Percentiles rank a stretch among this genome's conserved stretches.
These are phyloP conservation scores for Neofusicoccum kwambonambiense DNA, from an alignment of 2,329 filamentous ascomycete species.

Conservation along the genomic window DNA sequence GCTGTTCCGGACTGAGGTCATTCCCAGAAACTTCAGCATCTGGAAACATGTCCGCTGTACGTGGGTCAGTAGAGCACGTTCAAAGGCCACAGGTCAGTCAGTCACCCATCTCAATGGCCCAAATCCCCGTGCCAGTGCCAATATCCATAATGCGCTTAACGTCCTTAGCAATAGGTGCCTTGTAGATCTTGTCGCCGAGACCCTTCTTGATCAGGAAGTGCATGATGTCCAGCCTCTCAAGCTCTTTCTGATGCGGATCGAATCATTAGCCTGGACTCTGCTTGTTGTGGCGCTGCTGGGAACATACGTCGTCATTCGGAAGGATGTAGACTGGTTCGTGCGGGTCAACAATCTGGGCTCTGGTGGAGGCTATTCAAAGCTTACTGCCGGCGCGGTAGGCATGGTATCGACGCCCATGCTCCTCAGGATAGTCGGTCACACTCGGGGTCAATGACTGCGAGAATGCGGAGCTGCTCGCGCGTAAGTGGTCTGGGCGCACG, in stretches of 20 bases:
- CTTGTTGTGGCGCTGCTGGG: background rate
- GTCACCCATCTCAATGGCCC: conserved; percentile 33
- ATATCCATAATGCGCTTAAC: conserved; percentile 25
- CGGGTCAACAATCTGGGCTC: conserved; percentile 14
- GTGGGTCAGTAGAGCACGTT: conserved; percentile 31
- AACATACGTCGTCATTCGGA: conserved; percentile 22
- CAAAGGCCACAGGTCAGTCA: conserved; percentile 22
- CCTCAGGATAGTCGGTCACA: conserved; percentile 23
- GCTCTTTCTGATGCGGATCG: conserved; percentile 29
- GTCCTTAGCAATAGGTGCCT: conserved; percentile 20
- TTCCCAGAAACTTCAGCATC: conserved; percentile 24
- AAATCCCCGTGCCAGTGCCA: conserved; percentile 35
- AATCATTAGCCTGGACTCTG: background rate
- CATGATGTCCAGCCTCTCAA: conserved; percentile 31
- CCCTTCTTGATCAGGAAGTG: conserved; percentile 39
- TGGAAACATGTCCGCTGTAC: conserved; percentile 26
- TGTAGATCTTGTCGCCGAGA: conserved; percentile 30
- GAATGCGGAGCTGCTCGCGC: conserved; percentile 21
- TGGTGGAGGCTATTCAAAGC: background rate
- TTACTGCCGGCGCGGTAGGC: conserved; percentile 23
- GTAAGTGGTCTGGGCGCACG: conserved; percentile 17
- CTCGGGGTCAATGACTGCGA: conserved; percentile 13
- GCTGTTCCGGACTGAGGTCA: conserved; percentile 53
- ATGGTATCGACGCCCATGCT: conserved; percentile 31
- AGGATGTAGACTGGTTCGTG: conserved; percentile 36